phyloP scores from a whole-genome alignment of 1,284 basidiomycete species.

The Malassezia dermatis region DNA sequence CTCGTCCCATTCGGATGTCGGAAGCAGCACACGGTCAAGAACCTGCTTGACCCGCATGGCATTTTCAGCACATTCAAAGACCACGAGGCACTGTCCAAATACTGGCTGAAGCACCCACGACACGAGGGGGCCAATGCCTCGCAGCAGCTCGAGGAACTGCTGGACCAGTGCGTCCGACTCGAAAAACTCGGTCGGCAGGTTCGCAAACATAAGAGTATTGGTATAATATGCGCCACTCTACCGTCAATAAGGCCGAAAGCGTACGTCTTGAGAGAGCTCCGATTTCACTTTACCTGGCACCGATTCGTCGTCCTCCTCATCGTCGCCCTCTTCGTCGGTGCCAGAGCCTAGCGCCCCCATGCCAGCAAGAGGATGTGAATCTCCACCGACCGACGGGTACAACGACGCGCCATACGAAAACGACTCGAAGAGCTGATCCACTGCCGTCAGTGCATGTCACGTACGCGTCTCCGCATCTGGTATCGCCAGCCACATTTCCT shows the following conservation, averaged over 20 bases:
- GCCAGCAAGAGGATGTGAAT: conserved; percentile 33
- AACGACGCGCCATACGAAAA: conserved; percentile 79
- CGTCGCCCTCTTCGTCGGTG: conserved; percentile 41
- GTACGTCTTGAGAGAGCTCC: conserved; percentile 63
- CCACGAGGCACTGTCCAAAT: conserved; percentile 32
- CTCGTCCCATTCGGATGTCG: conserved; percentile 8
- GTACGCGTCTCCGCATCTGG: conserved; percentile 16
- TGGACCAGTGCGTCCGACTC: conserved; percentile 15
- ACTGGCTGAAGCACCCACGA: conserved; percentile 35
- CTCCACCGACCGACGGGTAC: conserved; percentile 58
- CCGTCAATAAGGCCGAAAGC: conserved; percentile 68
- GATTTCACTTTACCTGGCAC: conserved; percentile 77
- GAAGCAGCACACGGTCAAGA: conserved; percentile 29
- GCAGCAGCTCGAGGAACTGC: conserved; percentile 30
- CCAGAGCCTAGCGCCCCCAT: conserved; percentile 40
- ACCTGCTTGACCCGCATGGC: conserved; percentile 29
- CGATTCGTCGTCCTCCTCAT: conserved; percentile 55
- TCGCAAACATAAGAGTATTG: conserved; percentile 38
- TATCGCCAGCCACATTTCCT: conserved; percentile 36
- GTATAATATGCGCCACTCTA: conserved; percentile 8
- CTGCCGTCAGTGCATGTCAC: conserved; percentile 50
- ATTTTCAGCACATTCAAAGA: conserved; percentile 25
- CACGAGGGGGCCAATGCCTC: conserved; percentile 35
- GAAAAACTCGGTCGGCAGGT: conserved; percentile 38
- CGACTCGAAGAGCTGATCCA: conserved; percentile 75